These are phyloP conservation scores for Fusarium odoratissimum DNA, from an alignment of 2,329 filamentous ascomycete species.

Conservation along the genomic window DNA sequence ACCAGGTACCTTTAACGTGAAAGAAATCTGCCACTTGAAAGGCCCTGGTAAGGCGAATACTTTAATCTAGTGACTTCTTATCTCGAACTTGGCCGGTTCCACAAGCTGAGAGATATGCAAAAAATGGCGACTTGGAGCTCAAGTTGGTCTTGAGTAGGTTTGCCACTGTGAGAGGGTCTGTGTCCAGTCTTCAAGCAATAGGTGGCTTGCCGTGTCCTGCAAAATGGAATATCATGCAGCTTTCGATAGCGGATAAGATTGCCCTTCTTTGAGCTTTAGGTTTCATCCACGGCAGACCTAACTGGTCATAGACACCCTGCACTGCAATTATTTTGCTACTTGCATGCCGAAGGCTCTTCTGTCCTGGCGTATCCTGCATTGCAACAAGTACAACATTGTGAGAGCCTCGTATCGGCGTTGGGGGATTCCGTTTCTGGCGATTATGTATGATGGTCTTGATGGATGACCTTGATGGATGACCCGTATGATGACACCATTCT, in stretches of 20 bases:
- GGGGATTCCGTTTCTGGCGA: too few relatives aligned
- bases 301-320: background rate
- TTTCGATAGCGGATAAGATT: background rate
- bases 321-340: background rate
- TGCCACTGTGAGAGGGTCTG: background rate
- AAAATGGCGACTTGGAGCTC: rapidly evolving
- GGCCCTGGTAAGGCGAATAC: background rate
- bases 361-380: background rate
- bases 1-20: background rate
- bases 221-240: background rate
- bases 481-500: too few relatives aligned
- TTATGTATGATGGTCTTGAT: too few relatives aligned
- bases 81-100: background rate
- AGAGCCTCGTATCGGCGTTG: too few relatives aligned
- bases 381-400: background rate
- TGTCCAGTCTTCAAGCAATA: background rate
- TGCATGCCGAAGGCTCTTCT: background rate
- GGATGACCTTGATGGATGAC: too few relatives aligned
- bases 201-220: background rate
- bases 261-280: background rate
- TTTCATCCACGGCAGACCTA: background rate
- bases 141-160: background rate
- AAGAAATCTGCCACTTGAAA: background rate
- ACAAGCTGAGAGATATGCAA: background rate
- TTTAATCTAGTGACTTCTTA: background rate